phyloP scores from a whole-genome alignment of 169 alveolate species.

The Eimeria sp. region DNA sequence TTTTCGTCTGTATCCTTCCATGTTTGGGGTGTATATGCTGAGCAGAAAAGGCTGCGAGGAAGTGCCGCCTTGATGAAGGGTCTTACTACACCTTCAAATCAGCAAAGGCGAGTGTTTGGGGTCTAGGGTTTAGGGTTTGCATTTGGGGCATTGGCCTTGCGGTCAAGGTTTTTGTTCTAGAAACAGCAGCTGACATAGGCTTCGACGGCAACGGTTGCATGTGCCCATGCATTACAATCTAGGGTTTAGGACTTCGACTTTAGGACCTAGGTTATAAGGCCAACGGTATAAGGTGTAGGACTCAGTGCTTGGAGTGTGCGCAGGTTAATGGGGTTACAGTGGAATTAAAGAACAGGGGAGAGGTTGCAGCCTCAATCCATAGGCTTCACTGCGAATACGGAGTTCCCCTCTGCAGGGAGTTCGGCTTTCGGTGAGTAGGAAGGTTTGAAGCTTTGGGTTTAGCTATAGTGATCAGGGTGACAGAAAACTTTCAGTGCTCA shows the following conservation, averaged over 20 bases:
- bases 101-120: slow-evolving; percentile 30
- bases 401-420: slow-evolving; percentile 41
- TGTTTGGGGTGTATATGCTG: slow-evolving; percentile 11
- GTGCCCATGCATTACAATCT: not conserved
- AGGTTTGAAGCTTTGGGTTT: not conserved
- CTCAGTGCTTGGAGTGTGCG: not conserved
- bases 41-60: slow-evolving; percentile 1
- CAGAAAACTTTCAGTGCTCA: not conserved
- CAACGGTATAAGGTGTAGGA: not conserved
- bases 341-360: slow-evolving; percentile 48
- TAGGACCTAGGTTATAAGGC: not conserved
- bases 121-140: not conserved
- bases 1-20: not conserved
- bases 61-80: slow-evolving; percentile 49
- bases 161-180: not conserved
- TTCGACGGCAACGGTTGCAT: not conserved
- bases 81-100: slow-evolving; percentile 65
- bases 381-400: slow-evolving; percentile 67
- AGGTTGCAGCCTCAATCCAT: slow-evolving; percentile 53
- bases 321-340: slow-evolving; percentile 64
- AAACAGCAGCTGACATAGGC: not conserved
- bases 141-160: not conserved
- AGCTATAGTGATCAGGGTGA: not conserved
- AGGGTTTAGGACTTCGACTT: slow-evolving; percentile 42
- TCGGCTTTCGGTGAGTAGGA: slow-evolving; percentile 31